Conservation (phyloP, 2,329 filamentous ascomycete genomes). For the Aspergillus pseudoglaucus region DNA sequence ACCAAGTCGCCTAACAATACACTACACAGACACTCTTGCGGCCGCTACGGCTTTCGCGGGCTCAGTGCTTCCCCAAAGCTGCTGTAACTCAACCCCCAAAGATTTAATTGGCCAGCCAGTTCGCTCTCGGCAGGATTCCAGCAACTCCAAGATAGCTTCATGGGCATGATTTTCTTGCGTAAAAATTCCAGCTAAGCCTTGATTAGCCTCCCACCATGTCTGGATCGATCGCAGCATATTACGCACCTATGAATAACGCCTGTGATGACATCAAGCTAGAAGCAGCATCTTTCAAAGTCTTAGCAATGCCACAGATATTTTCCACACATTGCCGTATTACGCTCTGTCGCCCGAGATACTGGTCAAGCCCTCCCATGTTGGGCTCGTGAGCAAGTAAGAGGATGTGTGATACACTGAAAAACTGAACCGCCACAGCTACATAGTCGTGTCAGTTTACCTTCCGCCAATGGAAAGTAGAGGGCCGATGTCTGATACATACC, state of each 20-base stretch:
- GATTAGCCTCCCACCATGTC: background rate
- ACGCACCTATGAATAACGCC: constrained; percentile 18
- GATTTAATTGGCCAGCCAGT: constrained; percentile 16
- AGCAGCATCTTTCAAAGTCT: constrained; percentile 16
- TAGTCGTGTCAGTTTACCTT: background rate
- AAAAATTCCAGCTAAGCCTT: constrained; percentile 9
- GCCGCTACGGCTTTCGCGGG: too few relatives aligned
- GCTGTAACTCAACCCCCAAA: constrained; percentile 14
- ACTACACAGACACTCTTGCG: too few relatives aligned
- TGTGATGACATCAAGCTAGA: constrained; percentile 21
- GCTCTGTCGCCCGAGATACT: constrained; percentile 13
- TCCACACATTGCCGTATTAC: constrained; percentile 12
- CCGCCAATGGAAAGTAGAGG: background rate
- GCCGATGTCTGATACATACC: constrained; percentile 6
- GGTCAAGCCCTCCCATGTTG: constrained; percentile 12
- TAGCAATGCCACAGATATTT: constrained; percentile 21
- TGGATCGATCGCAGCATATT: background rate
- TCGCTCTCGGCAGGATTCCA: constrained; percentile 12
- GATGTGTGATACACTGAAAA: constrained; percentile 15
- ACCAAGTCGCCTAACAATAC: too few relatives aligned
- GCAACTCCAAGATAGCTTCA: constrained; percentile 11
- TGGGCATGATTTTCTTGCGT: constrained; percentile 6
- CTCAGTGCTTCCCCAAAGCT: constrained; percentile 8
- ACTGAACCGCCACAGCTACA: constrained; percentile 16
- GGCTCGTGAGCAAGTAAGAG: constrained; percentile 18